phyloP scores from a whole-genome alignment of 768 basidiomycete genomes.

The Agrocybe chaxingu region DNA sequence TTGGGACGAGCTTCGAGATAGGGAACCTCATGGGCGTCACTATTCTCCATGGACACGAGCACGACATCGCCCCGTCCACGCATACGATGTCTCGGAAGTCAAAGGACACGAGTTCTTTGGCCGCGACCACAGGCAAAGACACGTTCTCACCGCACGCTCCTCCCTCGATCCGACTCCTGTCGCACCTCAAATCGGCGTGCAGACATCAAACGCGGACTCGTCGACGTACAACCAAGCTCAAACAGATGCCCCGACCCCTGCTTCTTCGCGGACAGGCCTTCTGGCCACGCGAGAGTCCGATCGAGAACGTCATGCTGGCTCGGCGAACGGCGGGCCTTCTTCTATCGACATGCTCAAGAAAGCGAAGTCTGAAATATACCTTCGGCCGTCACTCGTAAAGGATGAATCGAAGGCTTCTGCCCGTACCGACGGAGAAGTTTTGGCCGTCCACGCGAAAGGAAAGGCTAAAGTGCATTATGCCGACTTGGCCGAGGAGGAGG shows the following conservation, averaged over 20 bases:
- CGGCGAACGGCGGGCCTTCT: not conserved
- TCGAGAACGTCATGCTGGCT: not conserved
- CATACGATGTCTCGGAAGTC: conserved; percentile 1
- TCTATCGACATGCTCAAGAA: not conserved
- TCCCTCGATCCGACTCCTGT: conserved; percentile 2
- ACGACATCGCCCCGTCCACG: conserved; percentile 5
- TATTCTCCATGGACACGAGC: conserved; percentile 39
- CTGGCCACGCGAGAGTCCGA: not conserved
- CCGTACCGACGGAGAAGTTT: not conserved
- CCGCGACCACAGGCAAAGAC: conserved; percentile 10
- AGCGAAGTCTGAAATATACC: conserved; percentile 3
- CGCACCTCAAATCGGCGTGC: not conserved
- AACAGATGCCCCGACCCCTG: conserved; percentile 4
- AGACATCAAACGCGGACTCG: too few species aligned
- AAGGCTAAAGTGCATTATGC: conserved; percentile 42
- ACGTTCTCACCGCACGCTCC: conserved; percentile 25
- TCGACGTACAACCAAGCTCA: not conserved
- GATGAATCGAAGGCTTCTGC: conserved; percentile 2
- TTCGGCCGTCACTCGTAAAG: not conserved
- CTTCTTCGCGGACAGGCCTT: conserved; percentile 15
- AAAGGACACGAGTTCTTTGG: not conserved
- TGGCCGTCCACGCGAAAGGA: conserved; percentile 12
- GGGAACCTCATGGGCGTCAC: conserved; percentile 74
- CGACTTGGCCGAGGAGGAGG: conserved; percentile 14
- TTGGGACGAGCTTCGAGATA: conserved; percentile 74